A percentile compares a stretch with the other conserved stretches of the same genome.
phyloP scores from a whole-genome alignment of 371 early-diverging fungal species.

The Gilbertella persicaria region DNA sequence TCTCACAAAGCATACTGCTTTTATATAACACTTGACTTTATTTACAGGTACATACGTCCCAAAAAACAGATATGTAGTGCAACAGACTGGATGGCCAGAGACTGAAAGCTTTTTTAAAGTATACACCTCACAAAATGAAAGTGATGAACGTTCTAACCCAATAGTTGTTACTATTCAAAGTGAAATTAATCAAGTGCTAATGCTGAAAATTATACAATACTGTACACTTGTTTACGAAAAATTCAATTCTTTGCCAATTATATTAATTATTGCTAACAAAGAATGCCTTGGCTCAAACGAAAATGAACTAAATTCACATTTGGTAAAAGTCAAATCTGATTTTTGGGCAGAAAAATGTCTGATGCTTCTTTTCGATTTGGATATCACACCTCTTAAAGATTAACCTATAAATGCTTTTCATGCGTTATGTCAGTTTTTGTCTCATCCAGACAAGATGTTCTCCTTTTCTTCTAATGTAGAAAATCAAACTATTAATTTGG shows the following conservation, averaged over 20 bases:
- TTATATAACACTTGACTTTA: slow-evolving; percentile 1
- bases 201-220: slow-evolving; percentile 18
- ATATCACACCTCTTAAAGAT: slow-evolving; percentile 19
- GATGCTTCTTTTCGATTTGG: slow-evolving; percentile 22
- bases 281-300: slow-evolving; percentile 20
- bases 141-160: slow-evolving; percentile 19
- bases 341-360: slow-evolving; percentile 27
- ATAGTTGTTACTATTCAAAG: slow-evolving; percentile 19
- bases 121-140: slow-evolving; percentile 20
- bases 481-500: slow-evolving; percentile 21
- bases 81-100: slow-evolving; percentile 21
- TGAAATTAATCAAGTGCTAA: slow-evolving; percentile 19
- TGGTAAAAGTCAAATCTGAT: slow-evolving; percentile 22
- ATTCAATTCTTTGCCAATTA: slow-evolving; percentile 19
- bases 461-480: slow-evolving; percentile 16
- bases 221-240: slow-evolving; percentile 18
- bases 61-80: slow-evolving; percentile 18
- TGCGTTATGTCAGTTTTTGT: slow-evolving; percentile 23
- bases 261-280: slow-evolving; percentile 22
- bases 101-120: slow-evolving; percentile 17
- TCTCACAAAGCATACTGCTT: not conserved
- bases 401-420: slow-evolving; percentile 18
- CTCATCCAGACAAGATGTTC: slow-evolving; percentile 16
- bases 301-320: slow-evolving; percentile 20
- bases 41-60: slow-evolving; percentile 12